Evolutionary conservation across 2,329 filamentous ascomycete species (phyloP), one percentile per base, ranked within the genome.

Genomic region (Talaromyces sp.): DNA sequence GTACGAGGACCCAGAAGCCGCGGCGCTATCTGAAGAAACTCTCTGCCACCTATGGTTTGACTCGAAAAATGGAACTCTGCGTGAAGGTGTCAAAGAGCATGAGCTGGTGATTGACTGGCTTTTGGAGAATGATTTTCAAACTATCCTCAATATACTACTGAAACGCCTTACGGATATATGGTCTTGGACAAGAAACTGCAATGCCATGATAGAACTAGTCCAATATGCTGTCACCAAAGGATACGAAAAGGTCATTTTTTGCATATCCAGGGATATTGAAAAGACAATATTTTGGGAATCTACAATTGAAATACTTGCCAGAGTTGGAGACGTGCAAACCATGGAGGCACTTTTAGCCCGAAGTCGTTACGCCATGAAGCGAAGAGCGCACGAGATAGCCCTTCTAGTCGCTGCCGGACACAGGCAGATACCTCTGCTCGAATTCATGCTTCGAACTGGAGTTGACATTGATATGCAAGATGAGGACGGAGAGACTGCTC

Each of bases 51-150:
- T 50, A 11, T 56, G 54, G 54, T 40, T 50, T 37, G 43, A 36
- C 10, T 15, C n/a, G 19, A 5, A 15, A 7, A 22, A 10, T 17
- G 35, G 31, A n/a, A 10, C 3, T 13, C 13, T 37, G n/a, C 31
- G 46, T 13, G 22, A 35, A 1, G 35, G n/a, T n/a, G n/a, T n/a
- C n/a, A n/a, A n/a, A n/a, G n/a, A 40, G 19, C 6, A 19, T 2
- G 15, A 28, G 9, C 28, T 25, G 22, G 5, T 15, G 39, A 10
- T 56, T 37, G 54, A 56, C n/a, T 56, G 54, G 54, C 43, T 56
- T 50, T 11, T 51, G 25, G 28, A 13, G 10, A 21, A 51, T 15
- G 2, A 22, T 5, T 15, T 41, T 19, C 10, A 22, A 0, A 33
- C 10, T 31, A 50, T 41, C 2, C 13, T 58, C 17, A 46, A 58